Conservation (phyloP, 495 filamentous ascomycete genomes). For the Penicillium silybi region DNA sequence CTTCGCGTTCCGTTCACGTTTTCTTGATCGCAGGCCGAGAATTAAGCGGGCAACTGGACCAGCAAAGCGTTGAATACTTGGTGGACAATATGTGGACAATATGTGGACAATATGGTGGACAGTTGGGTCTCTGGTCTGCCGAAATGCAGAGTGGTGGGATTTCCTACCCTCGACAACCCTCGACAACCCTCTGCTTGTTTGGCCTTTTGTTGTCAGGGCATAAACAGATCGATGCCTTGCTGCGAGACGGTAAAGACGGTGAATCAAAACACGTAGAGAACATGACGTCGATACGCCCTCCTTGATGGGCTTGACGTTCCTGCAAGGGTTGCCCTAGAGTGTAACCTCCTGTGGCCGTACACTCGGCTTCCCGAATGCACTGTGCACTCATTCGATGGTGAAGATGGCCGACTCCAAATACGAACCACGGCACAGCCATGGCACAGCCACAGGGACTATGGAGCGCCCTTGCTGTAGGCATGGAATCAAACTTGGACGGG, state of each 20-base stretch:
- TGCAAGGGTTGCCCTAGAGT: not conserved
- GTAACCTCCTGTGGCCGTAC: conserved; percentile 5
- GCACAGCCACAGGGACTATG: not conserved
- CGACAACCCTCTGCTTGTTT: not conserved
- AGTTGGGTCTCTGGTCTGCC: too few species aligned
- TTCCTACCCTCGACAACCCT: not conserved
- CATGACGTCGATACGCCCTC: not conserved
- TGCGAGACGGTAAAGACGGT: not conserved
- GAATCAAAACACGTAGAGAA: not conserved
- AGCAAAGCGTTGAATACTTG: not conserved
- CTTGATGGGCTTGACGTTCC: not conserved
- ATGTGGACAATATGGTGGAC: too few species aligned
- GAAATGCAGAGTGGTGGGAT: not conserved
- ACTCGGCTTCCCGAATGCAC: conserved; percentile 1
- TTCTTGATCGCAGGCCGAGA: not conserved
- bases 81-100: too few species aligned
- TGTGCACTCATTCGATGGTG: not conserved
- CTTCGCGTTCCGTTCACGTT: not conserved
- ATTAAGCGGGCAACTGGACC: not conserved
- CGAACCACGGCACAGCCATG: not conserved
- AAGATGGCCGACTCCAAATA: not conserved
- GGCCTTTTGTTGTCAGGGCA: not conserved
- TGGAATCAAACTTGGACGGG: not conserved
- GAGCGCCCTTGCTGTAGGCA: not conserved
- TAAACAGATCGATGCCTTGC: not conserved